These are phyloP conservation scores for Trichophyton schoenleinii DNA, from an alignment of 2,329 filamentous ascomycete genomes.

Conservation along the genomic window DNA sequence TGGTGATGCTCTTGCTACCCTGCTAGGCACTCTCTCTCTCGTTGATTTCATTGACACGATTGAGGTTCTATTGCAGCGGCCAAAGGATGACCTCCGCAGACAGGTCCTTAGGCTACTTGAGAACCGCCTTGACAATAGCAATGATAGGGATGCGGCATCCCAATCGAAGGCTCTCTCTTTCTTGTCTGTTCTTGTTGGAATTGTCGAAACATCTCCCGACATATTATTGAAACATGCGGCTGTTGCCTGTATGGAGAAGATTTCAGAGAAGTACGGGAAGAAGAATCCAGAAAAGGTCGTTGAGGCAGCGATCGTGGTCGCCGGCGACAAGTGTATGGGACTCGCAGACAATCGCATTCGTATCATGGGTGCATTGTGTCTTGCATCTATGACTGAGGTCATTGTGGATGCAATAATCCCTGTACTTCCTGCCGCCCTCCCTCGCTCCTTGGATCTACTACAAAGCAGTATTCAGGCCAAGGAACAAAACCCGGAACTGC, in stretches of 20 bases:
- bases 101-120: slow-evolving; percentile 74
- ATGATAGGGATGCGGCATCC: slow-evolving; percentile 54
- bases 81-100: slow-evolving; percentile 61
- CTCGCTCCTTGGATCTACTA: slow-evolving; percentile 59
- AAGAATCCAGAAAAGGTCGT: slow-evolving; percentile 69
- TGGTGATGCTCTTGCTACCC: slow-evolving; percentile 60
- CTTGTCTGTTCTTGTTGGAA: slow-evolving; percentile 62
- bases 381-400: slow-evolving; percentile 81
- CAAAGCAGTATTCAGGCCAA: slow-evolving; percentile 46
- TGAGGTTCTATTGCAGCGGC: slow-evolving; percentile 64
- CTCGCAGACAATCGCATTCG: slow-evolving; percentile 60
- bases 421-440: slow-evolving; percentile 63
- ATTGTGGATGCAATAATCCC: slow-evolving; percentile 76
- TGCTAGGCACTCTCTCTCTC: slow-evolving; percentile 76
- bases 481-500: slow-evolving; percentile 50
- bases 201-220: slow-evolving; percentile 61
- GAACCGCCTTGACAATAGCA: slow-evolving; percentile 61
- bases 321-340: slow-evolving; percentile 62
- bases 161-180: slow-evolving; percentile 63
- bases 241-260: slow-evolving; percentile 80
- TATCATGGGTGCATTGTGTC: slow-evolving; percentile 73
- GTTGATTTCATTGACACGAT: slow-evolving; percentile 81
- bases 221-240: slow-evolving; percentile 71
- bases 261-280: slow-evolving; percentile 89
- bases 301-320: slow-evolving; percentile 62